Conservation (phyloP, 495 filamentous ascomycete species). For the Annulohypoxylon nitens region DNA sequence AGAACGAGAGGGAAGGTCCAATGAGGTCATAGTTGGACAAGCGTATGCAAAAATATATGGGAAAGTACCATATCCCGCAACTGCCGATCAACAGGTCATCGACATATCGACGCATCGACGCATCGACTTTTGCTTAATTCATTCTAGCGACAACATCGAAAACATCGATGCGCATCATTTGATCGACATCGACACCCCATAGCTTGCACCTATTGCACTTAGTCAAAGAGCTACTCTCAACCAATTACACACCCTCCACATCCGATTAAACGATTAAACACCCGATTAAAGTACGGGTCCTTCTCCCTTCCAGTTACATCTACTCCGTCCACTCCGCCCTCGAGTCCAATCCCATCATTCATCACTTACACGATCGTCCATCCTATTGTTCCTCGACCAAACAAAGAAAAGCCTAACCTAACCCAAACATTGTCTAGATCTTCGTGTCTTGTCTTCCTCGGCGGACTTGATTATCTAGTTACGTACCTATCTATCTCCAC, state of each 20-base stretch:
- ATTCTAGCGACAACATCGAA: slow-evolving; percentile 22
- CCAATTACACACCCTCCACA: slow-evolving; percentile 17
- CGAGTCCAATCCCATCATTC: slow-evolving; percentile 33
- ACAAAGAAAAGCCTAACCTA: slow-evolving; percentile 27
- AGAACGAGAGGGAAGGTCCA: slow-evolving; percentile 23
- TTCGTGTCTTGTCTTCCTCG: slow-evolving; percentile 12
- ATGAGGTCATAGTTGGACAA: slow-evolving; percentile 46
- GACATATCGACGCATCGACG: slow-evolving; percentile 24
- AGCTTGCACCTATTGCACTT: slow-evolving; percentile 2
- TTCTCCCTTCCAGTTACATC: slow-evolving; percentile 16
- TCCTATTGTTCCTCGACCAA: slow-evolving; percentile 15
- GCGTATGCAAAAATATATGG: slow-evolving; percentile 8
- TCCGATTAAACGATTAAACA: background rate
- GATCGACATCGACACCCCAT: slow-evolving; percentile 35
- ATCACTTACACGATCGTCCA: slow-evolving; percentile 13
- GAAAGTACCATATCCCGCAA: slow-evolving; percentile 35
- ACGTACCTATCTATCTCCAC: slow-evolving; percentile 20
- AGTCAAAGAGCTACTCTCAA: background rate
- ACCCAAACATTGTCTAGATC: slow-evolving; percentile 22
- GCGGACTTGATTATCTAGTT: slow-evolving; percentile 9
- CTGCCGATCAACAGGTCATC: slow-evolving; percentile 43
- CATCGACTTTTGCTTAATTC: slow-evolving; percentile 12
- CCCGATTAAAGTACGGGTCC: slow-evolving; percentile 8
- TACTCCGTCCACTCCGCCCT: background rate
- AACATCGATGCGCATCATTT: slow-evolving; percentile 37